Base-by-base conservation (phyloP, 805 yeast species). In the Yarrowia osloensis region DNA sequence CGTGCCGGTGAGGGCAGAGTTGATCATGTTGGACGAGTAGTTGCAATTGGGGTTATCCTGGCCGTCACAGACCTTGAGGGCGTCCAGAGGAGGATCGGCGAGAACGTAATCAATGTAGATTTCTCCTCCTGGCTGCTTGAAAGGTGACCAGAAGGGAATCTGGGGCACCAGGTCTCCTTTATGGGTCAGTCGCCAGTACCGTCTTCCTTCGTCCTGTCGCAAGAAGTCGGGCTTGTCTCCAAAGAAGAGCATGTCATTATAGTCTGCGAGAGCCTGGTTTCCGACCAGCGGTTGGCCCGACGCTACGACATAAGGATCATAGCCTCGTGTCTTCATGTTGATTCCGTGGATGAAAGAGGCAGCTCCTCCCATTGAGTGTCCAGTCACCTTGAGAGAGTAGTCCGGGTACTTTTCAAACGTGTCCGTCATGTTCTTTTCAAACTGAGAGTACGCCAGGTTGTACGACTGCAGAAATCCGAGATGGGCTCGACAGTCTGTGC, bases 351-450 rank as follows among this genome's bases (percentile, higher is more conserved):
- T 21, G 19, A 13, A 50, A 13, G 55, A 19, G 7, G 55, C 55
- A 1, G 55, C 55, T 19, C 55, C 55, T 50, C 55, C 55, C 55
- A 50, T 50, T 3, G 55, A 50, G 11, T 50, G 55, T 29, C 55
- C 55, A 2, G 55, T 50, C 19, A 50, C 55, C 15, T 50, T 50
- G 55, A 50, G 55, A 31, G 55, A 29, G 26, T 50, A 50, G 19
- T 50, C 55, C 2, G 55, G 55, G 26, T 50, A 50, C 55, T 50
- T 50, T 31, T 50, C 19, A 7, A 50, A 50, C 2, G 55, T 22
- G 7, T 29, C 55, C 3, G 55, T 50, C 55, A 50, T 50, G 19
- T 50, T 50, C 19, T 50, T 29, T 15, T 50, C 55, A 21, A 50
- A 50, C 13, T 31, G 39, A 6, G n/a, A 12, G 13, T 31, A 50